Evolutionary conservation across 345 rosid species (phyloP).

Genomic region (Punica granatum): DNA sequence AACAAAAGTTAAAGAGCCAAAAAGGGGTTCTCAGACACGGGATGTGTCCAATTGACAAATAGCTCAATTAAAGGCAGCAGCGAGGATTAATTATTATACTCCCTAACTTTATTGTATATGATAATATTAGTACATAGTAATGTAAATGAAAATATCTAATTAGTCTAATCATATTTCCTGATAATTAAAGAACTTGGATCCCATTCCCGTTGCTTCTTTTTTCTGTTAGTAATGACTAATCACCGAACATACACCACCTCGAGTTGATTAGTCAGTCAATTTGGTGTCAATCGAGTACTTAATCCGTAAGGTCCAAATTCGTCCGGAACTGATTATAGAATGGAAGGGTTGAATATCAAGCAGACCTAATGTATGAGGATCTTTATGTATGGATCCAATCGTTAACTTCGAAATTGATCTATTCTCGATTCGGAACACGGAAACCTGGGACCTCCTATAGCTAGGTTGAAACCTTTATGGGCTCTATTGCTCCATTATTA

Average conservation of each 20-base stretch:
- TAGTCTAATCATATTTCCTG: too few relatives aligned
- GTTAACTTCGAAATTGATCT: not conserved
- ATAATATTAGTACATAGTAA: too few relatives aligned
- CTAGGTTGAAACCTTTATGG: not conserved
- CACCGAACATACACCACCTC: too few relatives aligned
- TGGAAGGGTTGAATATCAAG: not conserved
- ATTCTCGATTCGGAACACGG: not conserved
- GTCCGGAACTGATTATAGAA: not conserved
- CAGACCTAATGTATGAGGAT: not conserved
- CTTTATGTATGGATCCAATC: not conserved
- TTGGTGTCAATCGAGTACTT: too few relatives aligned
- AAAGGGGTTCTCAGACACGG: conserved; percentile 7
- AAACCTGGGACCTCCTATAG: not conserved
- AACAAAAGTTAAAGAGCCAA: not conserved
- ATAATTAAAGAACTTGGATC: too few relatives aligned
- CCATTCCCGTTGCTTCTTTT: too few relatives aligned
- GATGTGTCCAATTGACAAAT: not conserved
- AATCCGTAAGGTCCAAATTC: too few relatives aligned
- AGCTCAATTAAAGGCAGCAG: not conserved
- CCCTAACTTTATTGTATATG: too few relatives aligned
- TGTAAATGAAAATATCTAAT: too few relatives aligned
- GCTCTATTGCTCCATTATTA: not conserved
- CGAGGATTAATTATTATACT: not conserved
- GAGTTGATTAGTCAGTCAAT: too few relatives aligned
- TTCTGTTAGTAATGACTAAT: too few relatives aligned